Evolutionary conservation across 164 flowering plant genomes (phyloP).

Genomic region (Platanus orientalis): DNA sequence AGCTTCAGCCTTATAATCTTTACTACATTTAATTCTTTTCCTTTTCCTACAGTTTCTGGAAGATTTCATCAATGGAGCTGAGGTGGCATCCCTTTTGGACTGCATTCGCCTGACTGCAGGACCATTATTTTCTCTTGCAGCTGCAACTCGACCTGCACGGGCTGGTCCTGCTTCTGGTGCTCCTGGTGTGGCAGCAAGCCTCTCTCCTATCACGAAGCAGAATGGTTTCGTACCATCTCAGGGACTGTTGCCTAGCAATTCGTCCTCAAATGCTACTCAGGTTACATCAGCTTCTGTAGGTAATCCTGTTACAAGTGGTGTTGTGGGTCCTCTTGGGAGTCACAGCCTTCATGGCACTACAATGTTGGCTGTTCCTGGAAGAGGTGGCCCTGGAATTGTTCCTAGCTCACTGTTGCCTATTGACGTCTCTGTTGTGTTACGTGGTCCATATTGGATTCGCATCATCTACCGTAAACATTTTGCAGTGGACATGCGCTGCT

Average conservation of each 20-base stretch:
- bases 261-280: constrained; percentile 40
- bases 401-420: constrained; percentile 95
- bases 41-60: constrained; percentile 69
- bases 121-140: constrained; percentile 92
- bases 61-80: constrained; percentile 97
- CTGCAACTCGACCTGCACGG: constrained; percentile 97
- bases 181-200: constrained; percentile 47
- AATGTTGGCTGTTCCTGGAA: constrained; percentile 73
- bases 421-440: constrained; percentile 94
- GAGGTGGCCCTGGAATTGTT: constrained; percentile 96
- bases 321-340: constrained; percentile 47
- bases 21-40: background rate
- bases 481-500: constrained; percentile 99
- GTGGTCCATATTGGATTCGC: constrained; percentile 97
- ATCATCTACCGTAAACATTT: constrained; percentile 87
- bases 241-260: constrained; percentile 44
- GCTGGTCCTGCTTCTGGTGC: constrained; percentile 78
- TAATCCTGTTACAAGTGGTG: constrained; percentile 35
- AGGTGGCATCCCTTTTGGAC: constrained; percentile 90
- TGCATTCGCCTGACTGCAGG: constrained; percentile 98
- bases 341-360: constrained; percentile 61
- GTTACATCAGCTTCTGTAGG: constrained; percentile 36
- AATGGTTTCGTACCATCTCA: constrained; percentile 46
- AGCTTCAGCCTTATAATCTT: background rate
- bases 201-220: constrained; percentile 53